Base-by-base conservation (phyloP, 805 yeast genomes). In the Jamesozyma lodderae region DNA sequence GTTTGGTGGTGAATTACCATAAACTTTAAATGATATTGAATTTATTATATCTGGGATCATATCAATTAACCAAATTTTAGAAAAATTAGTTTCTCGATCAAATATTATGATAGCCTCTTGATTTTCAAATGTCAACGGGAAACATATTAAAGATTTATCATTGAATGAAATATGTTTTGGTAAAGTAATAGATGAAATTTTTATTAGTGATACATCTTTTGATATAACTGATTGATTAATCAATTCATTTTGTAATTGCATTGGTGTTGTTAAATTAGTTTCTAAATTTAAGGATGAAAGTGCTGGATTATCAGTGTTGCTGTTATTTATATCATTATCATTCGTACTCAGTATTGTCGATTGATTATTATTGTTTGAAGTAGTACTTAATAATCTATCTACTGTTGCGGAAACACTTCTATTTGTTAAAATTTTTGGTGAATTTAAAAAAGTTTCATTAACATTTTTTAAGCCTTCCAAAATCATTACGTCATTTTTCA, bases 131-230 rank as follows among this genome's bases (percentile, higher is more conserved):
- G 52, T 48, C 19, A 55, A 31, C 2, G 57, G 48, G 3, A 48
- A 20, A 20, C 47, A 52, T 36, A 42, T 41, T 15, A 52, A 36
- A 4, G 37, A 25, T 1, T 15, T 17, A 8, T 21, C 65, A 35
- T 59, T 54, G 1, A 68, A 53, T 33, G 65, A 64, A 21, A 72
- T 43, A 14, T 54, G 36, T 1, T 46, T 35, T 36, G 53, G 62
- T 28, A 66, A 59, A 1, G 48, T 47, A 15, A 62, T 51, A 0
- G 72, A 57, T 14, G 75, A 77, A 2, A 82, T 57, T 49, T 71
- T 73, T 0, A 87, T 75, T 42, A 84, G 61, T n/a, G 80, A 77
- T 49, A 80, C 69, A 54, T 85, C 94, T 47, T 81, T 83, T 28
- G 77, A 60, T 0, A 65, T 54, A 14, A 71, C 69, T 0, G 69